Evolutionary conservation across 768 basidiomycete species (phyloP), one percentile per base, ranked within the genome.

Genomic region (Psilocybe tampanensis): DNA sequence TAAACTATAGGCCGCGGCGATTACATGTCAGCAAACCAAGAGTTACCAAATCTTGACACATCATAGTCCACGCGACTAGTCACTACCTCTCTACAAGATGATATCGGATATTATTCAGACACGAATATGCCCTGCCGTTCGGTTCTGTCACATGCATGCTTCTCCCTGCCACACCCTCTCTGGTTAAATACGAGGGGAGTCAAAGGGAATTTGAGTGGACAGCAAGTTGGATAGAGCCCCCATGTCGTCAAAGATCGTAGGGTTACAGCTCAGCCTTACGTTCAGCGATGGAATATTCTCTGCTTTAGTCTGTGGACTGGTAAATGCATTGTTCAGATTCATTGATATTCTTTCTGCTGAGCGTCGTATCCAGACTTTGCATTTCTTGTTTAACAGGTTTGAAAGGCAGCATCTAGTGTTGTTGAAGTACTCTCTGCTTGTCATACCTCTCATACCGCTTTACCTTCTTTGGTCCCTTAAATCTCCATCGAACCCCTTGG

Each of bases 401-500:
- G 47, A 48, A 17, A 26, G n/a, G 26, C 15, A 48, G 13, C 18
- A 48, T 48, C 47, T 48, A 3, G 4, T 3, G 12, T 24, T 48
- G 17, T 18, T 48, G 19, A 48, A 48, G 17, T 33, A 29, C 29
- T n/a, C 26, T 8, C 19, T 48, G 17, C 17, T 29, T 8, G 12
- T 48, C 12, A 17, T n/a, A n/a, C 47, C 47, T 32, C 26, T 48
- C 29, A 19, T 19, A 41, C 21, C 56, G 21, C 17, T 45, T 22
- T 52, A 32, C 44, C 55, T 56, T 36, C 54, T 56, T 48, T 60
- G 62, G 55, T 48, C 15, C 51, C 39, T 41, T 23, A 47, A 12
- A 6, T 6, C 13, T 19, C 18, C 5, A 15, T 42, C 48, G 17
- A 49, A 41, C 19, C 22, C 33, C 12, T 36, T 32, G 6, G 17